Base-by-base conservation (phyloP, 1,284 basidiomycete genomes). In the Ustilago hordei region DNA sequence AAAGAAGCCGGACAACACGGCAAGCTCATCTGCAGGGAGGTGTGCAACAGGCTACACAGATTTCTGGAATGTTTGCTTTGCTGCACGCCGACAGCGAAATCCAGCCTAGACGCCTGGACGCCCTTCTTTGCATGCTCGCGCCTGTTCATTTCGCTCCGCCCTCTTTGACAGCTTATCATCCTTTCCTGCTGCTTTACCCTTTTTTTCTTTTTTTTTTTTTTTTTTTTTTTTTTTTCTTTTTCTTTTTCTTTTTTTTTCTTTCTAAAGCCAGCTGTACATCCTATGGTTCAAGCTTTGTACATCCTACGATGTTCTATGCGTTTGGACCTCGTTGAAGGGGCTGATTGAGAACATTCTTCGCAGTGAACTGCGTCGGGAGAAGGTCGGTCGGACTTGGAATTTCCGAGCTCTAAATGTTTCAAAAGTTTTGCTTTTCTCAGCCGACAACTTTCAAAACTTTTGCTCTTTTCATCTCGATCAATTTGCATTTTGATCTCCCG, bases 371-470 rank as follows among this genome's bases (percentile, higher is more conserved):
- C 6, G 48, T 50, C 48, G 48, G 55, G 1, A 28, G 3, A 11
- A 23, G 15, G 28, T 57, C 39, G 58, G 58, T 60, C 48, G 58
- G 58, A 60, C 58, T 60, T 60, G 23, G 17, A 60, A 60, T 41
- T 41, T 17, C 36, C 36, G 58, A 53, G 58, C 58, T 53, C 48
- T 53, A 53, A 52, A 60, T 60, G 36, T 60, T 53, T 60, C 48
- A 60, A 39, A 41, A 50, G 13, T 48, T 47, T 59, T 59, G 38
- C 15, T 28, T 17, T 45, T 45, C 19, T 45, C 43, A 8, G 2
- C 43, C 19, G n/a, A 43, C n/a, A 45, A 45, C 11, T 45, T 45
- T 45, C 19, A 31, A 12, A 28, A 12, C 34, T 36, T 35, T 38
- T 35, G 34, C 39, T 9, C 41, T 32, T 58, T 58, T 58, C 11